Base-by-base conservation (phyloP, 1,139 yeast genomes). In the Kurtzmaniella natalensis region DNA sequence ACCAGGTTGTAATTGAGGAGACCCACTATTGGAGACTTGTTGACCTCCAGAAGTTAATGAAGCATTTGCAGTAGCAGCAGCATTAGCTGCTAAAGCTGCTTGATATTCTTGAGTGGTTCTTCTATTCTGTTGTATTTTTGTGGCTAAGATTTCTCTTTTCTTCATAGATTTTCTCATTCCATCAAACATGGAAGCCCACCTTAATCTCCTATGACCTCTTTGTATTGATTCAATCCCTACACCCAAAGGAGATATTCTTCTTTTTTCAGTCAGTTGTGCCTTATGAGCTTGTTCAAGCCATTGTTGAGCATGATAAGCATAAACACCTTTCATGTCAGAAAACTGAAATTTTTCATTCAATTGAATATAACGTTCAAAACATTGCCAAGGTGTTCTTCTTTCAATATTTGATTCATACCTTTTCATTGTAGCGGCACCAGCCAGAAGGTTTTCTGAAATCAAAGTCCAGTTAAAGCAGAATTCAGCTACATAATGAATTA, bases 311-410 rank as follows among this genome's bases (percentile, higher is more conserved):
- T 73, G 77, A 37, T 78, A 76, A 0, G 96, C 87, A 47, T 86
- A 78, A 9, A 82, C 76, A 0, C 98, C 98, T 47, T 86, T 81
- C 78, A 92, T 76, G 48, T 92, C 97, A 17, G 79, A 68, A 39
- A 86, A 76, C 42, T 85, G 94, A 48, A 87, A 88, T 41, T 80
- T 80, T 38, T 92, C 96, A 48, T 87, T 88, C 42, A 94, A 68
- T 59, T 92, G 98, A 41, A 88, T 83, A 66, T 94, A 92, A 43
- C 98, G 68, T 57, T 92, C 98, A 64, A 92, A 92, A 54, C 97
- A 92, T 54, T 89, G 97, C 98, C 98, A 92, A 0, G 98, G 94
- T 0, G 97, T 92, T 50, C 98, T 73, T 47, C 97, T 73, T 56
- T 92, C 97, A 38, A 88, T 86, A 45, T 85, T 88, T 0, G 97